A percentile compares a stretch with the other conserved stretches of the same genome.
phyloP scores from a whole-genome alignment of 2,329 filamentous ascomycete species.

The Dothideomycetes sp. region DNA sequence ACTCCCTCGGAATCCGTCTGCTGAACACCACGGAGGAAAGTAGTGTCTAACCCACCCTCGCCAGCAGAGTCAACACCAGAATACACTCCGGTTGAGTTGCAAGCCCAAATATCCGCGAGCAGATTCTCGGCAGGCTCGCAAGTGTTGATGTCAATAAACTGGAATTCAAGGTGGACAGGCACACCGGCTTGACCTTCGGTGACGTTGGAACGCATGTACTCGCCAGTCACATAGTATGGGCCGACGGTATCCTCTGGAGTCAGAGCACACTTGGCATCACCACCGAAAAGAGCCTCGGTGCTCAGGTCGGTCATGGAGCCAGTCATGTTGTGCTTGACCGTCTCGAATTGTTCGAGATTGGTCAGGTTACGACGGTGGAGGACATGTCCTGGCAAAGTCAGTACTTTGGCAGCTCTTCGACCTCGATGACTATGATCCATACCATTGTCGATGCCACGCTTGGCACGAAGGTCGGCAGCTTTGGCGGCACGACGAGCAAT shows the following conservation, averaged over 20 bases:
- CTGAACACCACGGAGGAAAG: slow-evolving; percentile 31
- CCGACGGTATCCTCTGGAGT: slow-evolving; percentile 19
- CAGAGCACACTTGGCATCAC: slow-evolving; percentile 18
- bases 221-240: slow-evolving; percentile 25
- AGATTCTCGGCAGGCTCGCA: slow-evolving; percentile 27
- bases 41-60: slow-evolving; percentile 20
- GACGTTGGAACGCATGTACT: slow-evolving; percentile 29
- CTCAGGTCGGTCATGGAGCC: slow-evolving; percentile 2
- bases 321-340: slow-evolving; percentile 10
- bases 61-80: slow-evolving; percentile 26
- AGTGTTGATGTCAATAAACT: slow-evolving; percentile 32
- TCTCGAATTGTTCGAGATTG: slow-evolving; percentile 8
- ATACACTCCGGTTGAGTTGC: slow-evolving; percentile 37
- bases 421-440: background rate
- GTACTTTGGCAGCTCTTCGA: background rate
- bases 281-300: slow-evolving; percentile 5
- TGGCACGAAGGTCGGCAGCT: slow-evolving; percentile 1
- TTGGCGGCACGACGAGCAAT: slow-evolving; percentile 1
- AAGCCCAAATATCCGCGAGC: slow-evolving; percentile 35
- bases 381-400: background rate
- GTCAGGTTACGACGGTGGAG: slow-evolving; percentile 8
- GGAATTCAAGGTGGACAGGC: slow-evolving; percentile 30
- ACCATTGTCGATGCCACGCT: slow-evolving; percentile 1
- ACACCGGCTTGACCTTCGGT: slow-evolving; percentile 32
- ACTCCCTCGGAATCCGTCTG: slow-evolving; percentile 29